These are phyloP conservation scores for Phylloporus sp. DNA, from an alignment of 768 basidiomycete genomes.

Conservation along the genomic window DNA sequence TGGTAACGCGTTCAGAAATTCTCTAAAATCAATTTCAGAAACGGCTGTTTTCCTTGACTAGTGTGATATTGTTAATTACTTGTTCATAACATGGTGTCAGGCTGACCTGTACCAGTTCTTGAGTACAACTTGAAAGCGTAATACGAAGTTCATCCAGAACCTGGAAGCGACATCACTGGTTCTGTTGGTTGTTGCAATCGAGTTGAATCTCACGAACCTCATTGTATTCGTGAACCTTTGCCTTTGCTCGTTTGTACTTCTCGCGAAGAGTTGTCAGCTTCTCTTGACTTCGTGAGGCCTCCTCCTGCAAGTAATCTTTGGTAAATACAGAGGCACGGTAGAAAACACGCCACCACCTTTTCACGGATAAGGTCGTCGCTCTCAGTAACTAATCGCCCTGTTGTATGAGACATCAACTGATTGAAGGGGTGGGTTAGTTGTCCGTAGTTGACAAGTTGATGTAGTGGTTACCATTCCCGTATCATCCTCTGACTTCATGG, in stretches of 20 bases:
- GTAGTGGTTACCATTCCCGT: constrained; percentile 3
- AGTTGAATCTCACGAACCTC: constrained; percentile 16
- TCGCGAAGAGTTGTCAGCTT: constrained; percentile 10
- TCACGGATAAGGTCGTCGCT: constrained; percentile 12
- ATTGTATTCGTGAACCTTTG: constrained; percentile 8
- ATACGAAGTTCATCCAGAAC: constrained; percentile 16
- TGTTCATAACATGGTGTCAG: background rate
- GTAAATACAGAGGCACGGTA: background rate
- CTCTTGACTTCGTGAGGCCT: constrained; percentile 3
- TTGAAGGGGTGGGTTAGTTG: constrained; percentile 2
- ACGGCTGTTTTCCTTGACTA: constrained; percentile 11
- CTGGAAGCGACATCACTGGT: constrained; percentile 10
- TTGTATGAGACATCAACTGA: constrained; percentile 9
- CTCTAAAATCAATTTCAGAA: constrained; percentile 17
- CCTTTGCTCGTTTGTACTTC: constrained; percentile 23
- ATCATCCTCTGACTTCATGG: constrained; percentile 19
- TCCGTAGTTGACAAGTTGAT: background rate
- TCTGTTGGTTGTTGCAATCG: background rate
- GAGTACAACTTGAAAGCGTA: constrained; percentile 11
- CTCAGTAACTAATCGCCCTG: constrained; percentile 11
- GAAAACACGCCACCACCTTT: constrained; percentile 8
- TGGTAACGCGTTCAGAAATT: constrained; percentile 1
- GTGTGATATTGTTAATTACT: background rate
- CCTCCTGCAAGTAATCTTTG: constrained; percentile 7
- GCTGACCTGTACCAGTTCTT: constrained; percentile 23